Conservation (phyloP, 2,329 filamentous ascomycete genomes). For the Neodidymelliopsis sp. region DNA sequence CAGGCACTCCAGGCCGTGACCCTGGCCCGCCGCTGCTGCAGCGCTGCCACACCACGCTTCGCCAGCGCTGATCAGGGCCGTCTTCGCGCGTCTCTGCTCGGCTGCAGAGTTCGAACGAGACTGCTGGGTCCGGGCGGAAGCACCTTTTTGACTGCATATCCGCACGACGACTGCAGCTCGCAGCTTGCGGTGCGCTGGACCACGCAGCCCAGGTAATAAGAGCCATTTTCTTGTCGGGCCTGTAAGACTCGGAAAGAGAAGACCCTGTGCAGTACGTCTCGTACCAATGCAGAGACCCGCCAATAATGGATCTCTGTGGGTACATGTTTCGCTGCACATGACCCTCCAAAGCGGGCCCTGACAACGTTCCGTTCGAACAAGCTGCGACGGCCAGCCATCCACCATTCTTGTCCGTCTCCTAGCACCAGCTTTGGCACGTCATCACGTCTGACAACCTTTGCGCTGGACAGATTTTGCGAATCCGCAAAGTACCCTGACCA, state of each 20-base stretch:
- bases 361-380: slow-evolving; percentile 24
- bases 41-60: slow-evolving; percentile 15
- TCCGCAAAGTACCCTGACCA: slow-evolving; percentile 11
- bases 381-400: slow-evolving; percentile 30
- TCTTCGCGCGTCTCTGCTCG: slow-evolving; percentile 4
- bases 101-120: neutral
- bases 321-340: slow-evolving; percentile 34
- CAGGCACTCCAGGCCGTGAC: slow-evolving; percentile 11
- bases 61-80: slow-evolving; percentile 17
- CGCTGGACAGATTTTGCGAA: slow-evolving; percentile 10
- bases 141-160: slow-evolving; percentile 2
- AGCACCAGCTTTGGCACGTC: slow-evolving; percentile 19
- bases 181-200: slow-evolving; percentile 3
- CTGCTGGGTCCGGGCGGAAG: neutral
- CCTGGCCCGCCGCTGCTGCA: slow-evolving; percentile 15
- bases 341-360: slow-evolving; percentile 38
- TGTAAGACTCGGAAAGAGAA: slow-evolving; percentile 16
- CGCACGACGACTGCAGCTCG: slow-evolving; percentile 5
- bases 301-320: slow-evolving; percentile 31
- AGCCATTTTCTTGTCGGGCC: slow-evolving; percentile 10
- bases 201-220: slow-evolving; percentile 2
- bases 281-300: slow-evolving; percentile 33
- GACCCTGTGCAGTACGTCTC: slow-evolving; percentile 20
- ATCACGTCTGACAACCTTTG: slow-evolving; percentile 37
- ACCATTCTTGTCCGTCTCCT: slow-evolving; percentile 24